Evolutionary conservation across 768 basidiomycete genomes (phyloP), one percentile per base, ranked within the genome.

Genomic region (Lactarius pseudohatsudake): DNA sequence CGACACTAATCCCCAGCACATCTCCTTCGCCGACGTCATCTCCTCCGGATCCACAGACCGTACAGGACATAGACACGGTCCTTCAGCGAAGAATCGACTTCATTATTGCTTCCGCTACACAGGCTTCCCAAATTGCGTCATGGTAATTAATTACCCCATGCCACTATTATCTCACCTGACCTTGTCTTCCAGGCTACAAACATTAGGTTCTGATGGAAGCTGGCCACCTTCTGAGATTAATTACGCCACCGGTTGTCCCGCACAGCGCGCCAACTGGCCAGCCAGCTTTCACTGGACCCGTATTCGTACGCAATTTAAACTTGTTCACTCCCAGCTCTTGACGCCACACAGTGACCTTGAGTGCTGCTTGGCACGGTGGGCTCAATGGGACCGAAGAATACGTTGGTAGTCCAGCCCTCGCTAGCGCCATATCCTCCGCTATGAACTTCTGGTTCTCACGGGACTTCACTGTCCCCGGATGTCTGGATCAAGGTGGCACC

Each of bases 201-300:
- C 72, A 28, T 53, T 73, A 30, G 58, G 62, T 13, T 56, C 69
- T 30, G 56, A 69, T 57, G 72, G 72, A 20, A 61, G 67, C 36
- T 73, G 72, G 72, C 72, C 67, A 28, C 47, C 59, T 4, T 65
- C 69, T 2, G 71, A 70, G 63, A 72, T 78, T 18, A 62, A 77
- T 62, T 78, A 78, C 59, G 63, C 70, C 0, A n/a, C 73, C 3
- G 77, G 77, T 22, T 78, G 77, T 59, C 26, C 64, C 26, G 77
- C 77, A 30, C 75, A 71, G 65, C 71, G 77, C 54, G 75, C 77
- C 13, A 78, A 78, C 67, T 78, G 77, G 77, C 77, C 77, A 7
- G 76, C 76, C 2, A 66, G 71, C 54, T 38, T 61, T 16, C 76
- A 77, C 36, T 76, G 74, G 74, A 20, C 43, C 30, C 67, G 76